These are phyloP conservation scores for Fraxinus quadrangulata DNA, from an alignment of 257 asterid species.

Conservation along the genomic window DNA sequence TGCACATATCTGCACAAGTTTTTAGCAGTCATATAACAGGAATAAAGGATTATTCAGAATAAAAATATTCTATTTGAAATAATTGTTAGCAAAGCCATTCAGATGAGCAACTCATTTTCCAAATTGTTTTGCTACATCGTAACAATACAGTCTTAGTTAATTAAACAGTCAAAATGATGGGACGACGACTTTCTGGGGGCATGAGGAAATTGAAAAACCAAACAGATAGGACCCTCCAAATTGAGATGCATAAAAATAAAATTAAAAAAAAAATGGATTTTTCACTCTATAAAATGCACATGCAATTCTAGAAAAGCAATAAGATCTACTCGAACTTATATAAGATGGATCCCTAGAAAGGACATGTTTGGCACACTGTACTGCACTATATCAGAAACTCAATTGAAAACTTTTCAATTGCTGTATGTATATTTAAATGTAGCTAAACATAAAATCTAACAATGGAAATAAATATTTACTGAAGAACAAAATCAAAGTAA, in stretches of 20 bases:
- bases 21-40: slow-evolving; percentile 6
- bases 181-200: neutral
- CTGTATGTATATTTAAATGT: too few species aligned
- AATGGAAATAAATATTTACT: too few species aligned
- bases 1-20: slow-evolving; percentile 70
- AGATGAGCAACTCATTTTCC: neutral
- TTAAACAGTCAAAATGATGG: neutral
- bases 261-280: too few species aligned
- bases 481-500: neutral
- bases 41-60: neutral
- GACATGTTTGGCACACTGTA: too few species aligned
- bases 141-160: neutral
- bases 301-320: too few species aligned
- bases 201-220: neutral
- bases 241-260: neutral
- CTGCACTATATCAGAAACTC: too few species aligned
- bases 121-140: neutral
- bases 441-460: too few species aligned
- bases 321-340: too few species aligned
- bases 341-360: too few species aligned
- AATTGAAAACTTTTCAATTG: too few species aligned
- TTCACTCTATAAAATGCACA: neutral
- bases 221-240: neutral
- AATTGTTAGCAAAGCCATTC: neutral
- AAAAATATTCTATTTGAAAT: neutral